Conservation (phyloP, 352 stramenopile species). For the Phytophthora podocarpi region DNA sequence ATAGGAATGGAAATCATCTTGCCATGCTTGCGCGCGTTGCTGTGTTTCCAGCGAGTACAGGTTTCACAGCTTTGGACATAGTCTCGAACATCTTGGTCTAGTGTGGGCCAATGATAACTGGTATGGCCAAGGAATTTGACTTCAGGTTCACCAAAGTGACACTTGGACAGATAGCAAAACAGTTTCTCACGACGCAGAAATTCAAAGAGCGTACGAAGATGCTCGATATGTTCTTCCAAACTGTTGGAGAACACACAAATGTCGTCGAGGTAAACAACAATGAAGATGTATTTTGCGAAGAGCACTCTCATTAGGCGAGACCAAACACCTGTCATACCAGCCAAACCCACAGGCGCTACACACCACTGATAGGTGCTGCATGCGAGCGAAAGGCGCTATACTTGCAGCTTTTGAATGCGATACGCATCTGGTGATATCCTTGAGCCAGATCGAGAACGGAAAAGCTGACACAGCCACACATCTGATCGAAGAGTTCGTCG, state of each 20-base stretch:
- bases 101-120: too few species aligned
- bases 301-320: slow-evolving; percentile 42
- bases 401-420: slow-evolving; percentile 4
- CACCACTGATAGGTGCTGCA: slow-evolving; percentile 48
- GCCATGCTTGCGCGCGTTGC: slow-evolving; percentile 17
- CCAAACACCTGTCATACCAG: slow-evolving; percentile 46
- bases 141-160: slow-evolving; percentile 16
- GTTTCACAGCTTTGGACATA: too few species aligned
- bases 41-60: slow-evolving; percentile 32
- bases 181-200: slow-evolving; percentile 27
- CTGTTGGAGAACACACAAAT: slow-evolving; percentile 38
- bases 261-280: slow-evolving; percentile 47
- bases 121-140: slow-evolving; percentile 38
- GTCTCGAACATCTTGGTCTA: slow-evolving; percentile 8
- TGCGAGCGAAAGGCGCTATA: slow-evolving; percentile 44
- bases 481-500: slow-evolving; percentile 21
- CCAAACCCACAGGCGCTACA: slow-evolving; percentile 46
- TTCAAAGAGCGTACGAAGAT: slow-evolving; percentile 30
- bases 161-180: slow-evolving; percentile 23
- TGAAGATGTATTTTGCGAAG: slow-evolving; percentile 37
- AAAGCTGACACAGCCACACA: slow-evolving; percentile 21
- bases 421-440: slow-evolving; percentile 42
- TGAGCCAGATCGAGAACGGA: slow-evolving; percentile 33
- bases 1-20: slow-evolving; percentile 32
- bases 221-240: slow-evolving; percentile 20